Evolutionary conservation across 345 rosid species (phyloP).

Genomic region (Fremontodendron californicum): DNA sequence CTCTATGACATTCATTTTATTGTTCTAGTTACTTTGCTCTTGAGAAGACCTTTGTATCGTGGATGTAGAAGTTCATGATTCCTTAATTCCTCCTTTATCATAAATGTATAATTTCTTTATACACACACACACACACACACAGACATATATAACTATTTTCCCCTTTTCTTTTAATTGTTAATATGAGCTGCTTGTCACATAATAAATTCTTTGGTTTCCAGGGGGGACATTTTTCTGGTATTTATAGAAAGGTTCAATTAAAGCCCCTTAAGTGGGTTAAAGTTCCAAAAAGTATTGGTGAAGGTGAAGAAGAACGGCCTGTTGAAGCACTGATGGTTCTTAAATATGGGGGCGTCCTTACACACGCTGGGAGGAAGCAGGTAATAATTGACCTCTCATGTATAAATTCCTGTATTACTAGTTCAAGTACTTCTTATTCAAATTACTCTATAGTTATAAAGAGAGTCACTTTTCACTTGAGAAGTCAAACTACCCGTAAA

Average conservation of each 20-base stretch:
- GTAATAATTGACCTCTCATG: slow-evolving; percentile 27
- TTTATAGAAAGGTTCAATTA: slow-evolving; percentile 95
- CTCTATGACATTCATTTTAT: neutral
- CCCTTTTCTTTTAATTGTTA: neutral
- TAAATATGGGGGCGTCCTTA: slow-evolving; percentile 98
- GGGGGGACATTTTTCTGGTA: slow-evolving; percentile 99
- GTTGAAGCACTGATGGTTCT: slow-evolving; percentile 97
- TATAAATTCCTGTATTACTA: neutral
- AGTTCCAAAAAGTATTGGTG: slow-evolving; percentile 68
- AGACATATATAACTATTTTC: neutral
- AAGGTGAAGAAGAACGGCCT: slow-evolving; percentile 95
- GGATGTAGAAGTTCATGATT: neutral
- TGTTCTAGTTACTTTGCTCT: slow-evolving; percentile 14
- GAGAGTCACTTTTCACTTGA: neutral
- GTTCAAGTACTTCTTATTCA: neutral
- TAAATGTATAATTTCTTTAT: neutral
- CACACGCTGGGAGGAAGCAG: slow-evolving; percentile 99
- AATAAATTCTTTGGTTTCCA: slow-evolving; percentile 32
- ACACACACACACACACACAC: neutral
- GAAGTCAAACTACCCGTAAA: neutral
- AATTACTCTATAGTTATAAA: neutral
- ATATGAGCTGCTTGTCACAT: slow-evolving; percentile 4
- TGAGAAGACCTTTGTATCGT: neutral
- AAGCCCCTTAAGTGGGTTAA: slow-evolving; percentile 94
- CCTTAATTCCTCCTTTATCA: neutral